A percentile compares a stretch with the other conserved stretches of the same genome.
These are phyloP conservation scores for Penicillium pancosmium DNA, from an alignment of 495 filamentous ascomycete genomes.

Conservation along the genomic window DNA sequence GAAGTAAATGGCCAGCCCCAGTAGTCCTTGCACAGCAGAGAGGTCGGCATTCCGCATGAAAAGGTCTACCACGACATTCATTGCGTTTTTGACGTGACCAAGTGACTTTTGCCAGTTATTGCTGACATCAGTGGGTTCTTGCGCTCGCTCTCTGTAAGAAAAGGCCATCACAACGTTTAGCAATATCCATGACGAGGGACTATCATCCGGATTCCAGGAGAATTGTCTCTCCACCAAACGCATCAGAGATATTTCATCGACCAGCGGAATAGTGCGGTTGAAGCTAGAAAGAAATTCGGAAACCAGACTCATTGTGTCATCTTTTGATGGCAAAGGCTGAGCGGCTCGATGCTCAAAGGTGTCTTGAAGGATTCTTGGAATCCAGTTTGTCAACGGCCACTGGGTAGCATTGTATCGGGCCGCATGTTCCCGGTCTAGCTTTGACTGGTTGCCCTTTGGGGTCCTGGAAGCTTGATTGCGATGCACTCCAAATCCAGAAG, in stretches of 20 bases:
- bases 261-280: conserved; percentile 19
- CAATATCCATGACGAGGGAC: conserved; percentile 25
- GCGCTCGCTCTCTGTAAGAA: conserved; percentile 24
- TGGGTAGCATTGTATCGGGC: conserved; percentile 1
- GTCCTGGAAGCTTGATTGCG: neutral
- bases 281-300: conserved; percentile 16
- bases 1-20: conserved; percentile 27
- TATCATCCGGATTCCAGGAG: conserved; percentile 25
- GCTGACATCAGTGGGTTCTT: conserved; percentile 8
- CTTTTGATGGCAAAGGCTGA: conserved; percentile 16
- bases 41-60: conserved; percentile 23
- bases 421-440: neutral
- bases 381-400: conserved; percentile 19
- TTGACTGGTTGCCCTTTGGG: neutral
- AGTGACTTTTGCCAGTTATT: conserved; percentile 19
- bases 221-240: conserved; percentile 19
- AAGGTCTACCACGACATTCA: conserved; percentile 21
- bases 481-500: conserved; percentile 13
- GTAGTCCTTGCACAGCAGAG: conserved; percentile 21
- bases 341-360: conserved; percentile 13
- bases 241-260: conserved; percentile 10
- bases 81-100: conserved; percentile 23
- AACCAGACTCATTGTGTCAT: conserved; percentile 13
- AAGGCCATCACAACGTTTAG: conserved; percentile 27
- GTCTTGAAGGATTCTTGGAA: conserved; percentile 18